Evolutionary conservation across 495 filamentous ascomycete species (phyloP).

Genomic region (Aspergillus mulundensis): DNA sequence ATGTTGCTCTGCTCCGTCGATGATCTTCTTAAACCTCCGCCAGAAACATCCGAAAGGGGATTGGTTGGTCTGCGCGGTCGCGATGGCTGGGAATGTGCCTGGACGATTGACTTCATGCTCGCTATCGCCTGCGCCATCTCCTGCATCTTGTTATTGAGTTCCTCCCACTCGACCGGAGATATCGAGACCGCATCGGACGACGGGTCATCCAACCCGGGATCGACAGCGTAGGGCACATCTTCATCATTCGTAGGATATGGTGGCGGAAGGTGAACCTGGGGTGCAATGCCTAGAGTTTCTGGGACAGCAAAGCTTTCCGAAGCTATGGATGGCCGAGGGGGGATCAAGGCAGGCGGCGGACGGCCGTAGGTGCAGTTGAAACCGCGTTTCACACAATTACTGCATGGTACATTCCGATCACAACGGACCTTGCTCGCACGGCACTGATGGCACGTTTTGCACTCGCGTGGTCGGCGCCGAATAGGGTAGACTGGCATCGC

Average conservation of each 20-base stretch:
- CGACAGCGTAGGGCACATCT: conserved; percentile 13
- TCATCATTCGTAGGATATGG: conserved; percentile 9
- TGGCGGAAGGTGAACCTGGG: conserved; percentile 3
- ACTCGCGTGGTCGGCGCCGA: conserved; percentile 45
- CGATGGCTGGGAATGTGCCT: conserved; percentile 21
- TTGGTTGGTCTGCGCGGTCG: conserved; percentile 19
- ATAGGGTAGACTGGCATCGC: conserved; percentile 39
- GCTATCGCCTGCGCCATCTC: conserved; percentile 43
- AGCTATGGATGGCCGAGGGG: conserved; percentile 13
- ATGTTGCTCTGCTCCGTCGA: conserved; percentile 38
- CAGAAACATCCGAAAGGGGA: conserved; percentile 7
- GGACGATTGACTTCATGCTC: conserved; percentile 36
- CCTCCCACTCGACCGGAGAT: conserved; percentile 43
- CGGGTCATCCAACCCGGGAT: conserved; percentile 10
- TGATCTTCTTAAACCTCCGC: conserved; percentile 9
- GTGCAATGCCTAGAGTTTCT: neutral
- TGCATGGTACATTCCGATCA: conserved; percentile 68
- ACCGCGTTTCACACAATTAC: conserved; percentile 70
- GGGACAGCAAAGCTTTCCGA: conserved; percentile 15
- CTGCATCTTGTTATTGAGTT: conserved; percentile 42
- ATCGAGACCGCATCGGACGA: conserved; percentile 33
- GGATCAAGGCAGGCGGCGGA: conserved; percentile 35
- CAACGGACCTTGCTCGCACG: conserved; percentile 57
- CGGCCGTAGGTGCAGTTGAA: conserved; percentile 69
- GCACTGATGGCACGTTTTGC: conserved; percentile 47